Conservation (phyloP, 352 stramenopile species). For the Globisporangium spinosum region DNA sequence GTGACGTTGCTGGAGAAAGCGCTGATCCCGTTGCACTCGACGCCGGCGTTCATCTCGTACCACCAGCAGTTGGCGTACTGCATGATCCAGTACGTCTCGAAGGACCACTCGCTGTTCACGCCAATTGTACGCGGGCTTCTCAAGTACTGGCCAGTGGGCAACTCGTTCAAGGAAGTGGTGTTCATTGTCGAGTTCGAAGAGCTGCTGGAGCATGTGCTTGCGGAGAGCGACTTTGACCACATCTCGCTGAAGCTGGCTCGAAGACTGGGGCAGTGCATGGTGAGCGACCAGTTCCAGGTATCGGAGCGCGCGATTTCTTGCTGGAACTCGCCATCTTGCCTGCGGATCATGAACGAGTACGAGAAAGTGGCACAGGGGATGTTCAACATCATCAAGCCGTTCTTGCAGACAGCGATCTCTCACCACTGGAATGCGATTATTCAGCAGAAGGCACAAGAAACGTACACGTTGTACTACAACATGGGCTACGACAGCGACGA, state of each 20-base stretch:
- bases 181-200: slow-evolving; percentile 89
- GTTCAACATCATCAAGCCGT: slow-evolving; percentile 82
- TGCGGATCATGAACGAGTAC: slow-evolving; percentile 89
- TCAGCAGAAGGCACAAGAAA: slow-evolving; percentile 82
- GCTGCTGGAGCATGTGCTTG: slow-evolving; percentile 83
- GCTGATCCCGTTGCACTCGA: slow-evolving; percentile 83
- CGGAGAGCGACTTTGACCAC: slow-evolving; percentile 69
- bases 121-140: slow-evolving; percentile 74
- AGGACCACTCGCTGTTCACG: slow-evolving; percentile 85
- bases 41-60: slow-evolving; percentile 83
- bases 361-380: slow-evolving; percentile 81
- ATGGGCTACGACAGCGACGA: slow-evolving; percentile 87
- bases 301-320: slow-evolving; percentile 80
- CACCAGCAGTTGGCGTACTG: slow-evolving; percentile 88
- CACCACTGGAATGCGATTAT: slow-evolving; percentile 83
- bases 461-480: slow-evolving; percentile 88
- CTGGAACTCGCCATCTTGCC: slow-evolving; percentile 73
- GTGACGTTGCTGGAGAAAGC: slow-evolving; percentile 81
- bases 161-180: slow-evolving; percentile 87
- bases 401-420: slow-evolving; percentile 43
- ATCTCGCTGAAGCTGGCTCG: slow-evolving; percentile 56
- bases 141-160: slow-evolving; percentile 85
- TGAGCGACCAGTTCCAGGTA: slow-evolving; percentile 84
- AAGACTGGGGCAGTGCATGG: slow-evolving; percentile 71
- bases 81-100: slow-evolving; percentile 89